Percentiles rank a stretch among this genome's conserved stretches.
phyloP scores from a whole-genome alignment of 805 yeast species.

The Nakazawaea holstii region DNA sequence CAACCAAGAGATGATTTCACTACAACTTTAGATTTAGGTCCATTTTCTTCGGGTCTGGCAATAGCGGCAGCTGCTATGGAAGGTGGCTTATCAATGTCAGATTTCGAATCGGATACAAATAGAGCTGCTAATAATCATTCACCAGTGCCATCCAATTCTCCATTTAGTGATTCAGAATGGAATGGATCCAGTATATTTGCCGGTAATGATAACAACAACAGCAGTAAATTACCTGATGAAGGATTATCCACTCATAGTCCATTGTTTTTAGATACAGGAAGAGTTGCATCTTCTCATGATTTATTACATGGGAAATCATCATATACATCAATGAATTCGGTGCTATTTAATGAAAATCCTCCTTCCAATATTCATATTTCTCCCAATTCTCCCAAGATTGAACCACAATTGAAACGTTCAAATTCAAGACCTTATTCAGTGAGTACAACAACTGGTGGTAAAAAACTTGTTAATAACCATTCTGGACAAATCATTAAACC shows the following conservation, averaged over 20 bases:
- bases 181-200: neutral
- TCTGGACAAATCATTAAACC: conserved; percentile 11
- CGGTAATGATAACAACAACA: neutral
- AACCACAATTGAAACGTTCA: conserved; percentile 4
- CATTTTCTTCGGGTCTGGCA: conserved; percentile 26
- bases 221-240: neutral
- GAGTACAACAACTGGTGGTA: conserved; percentile 3
- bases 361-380: conserved; percentile 3
- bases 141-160: conserved; percentile 9
- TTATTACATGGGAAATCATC: conserved; percentile 2
- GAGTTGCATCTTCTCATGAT: conserved; percentile 7
- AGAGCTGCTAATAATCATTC: conserved; percentile 1
- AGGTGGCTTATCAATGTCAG: conserved; percentile 24
- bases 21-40: conserved; percentile 19
- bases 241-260: neutral
- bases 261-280: conserved; percentile 9
- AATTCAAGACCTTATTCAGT: conserved; percentile 9
- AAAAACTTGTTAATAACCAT: conserved; percentile 4
- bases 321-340: neutral
- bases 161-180: conserved; percentile 12
- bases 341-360: conserved; percentile 8
- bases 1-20: conserved; percentile 4
- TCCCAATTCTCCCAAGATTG: conserved; percentile 8
- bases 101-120: conserved; percentile 17
- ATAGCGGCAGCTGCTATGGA: conserved; percentile 25